These are phyloP conservation scores for Solanum paucissectum DNA, from an alignment of 257 asterid species.

Conservation along the genomic window DNA sequence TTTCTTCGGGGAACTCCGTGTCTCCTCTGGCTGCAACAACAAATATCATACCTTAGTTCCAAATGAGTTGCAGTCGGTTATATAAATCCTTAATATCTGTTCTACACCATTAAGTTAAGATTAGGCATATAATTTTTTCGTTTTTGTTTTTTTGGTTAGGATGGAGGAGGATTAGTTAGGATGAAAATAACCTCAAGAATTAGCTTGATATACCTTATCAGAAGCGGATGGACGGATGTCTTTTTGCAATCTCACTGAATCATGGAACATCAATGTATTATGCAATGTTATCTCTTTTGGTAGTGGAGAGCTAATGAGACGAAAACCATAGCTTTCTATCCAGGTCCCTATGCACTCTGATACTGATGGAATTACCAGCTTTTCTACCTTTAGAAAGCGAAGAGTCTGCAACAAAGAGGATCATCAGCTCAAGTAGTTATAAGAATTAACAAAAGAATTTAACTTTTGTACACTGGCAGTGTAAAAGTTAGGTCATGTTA, in stretches of 20 bases:
- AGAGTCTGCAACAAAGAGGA: conserved; percentile 23
- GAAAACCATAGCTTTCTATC: conserved; percentile 27
- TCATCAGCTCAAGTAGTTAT: not conserved
- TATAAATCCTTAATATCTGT: not conserved
- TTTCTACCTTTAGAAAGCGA: conserved; percentile 28
- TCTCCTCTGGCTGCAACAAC: not conserved
- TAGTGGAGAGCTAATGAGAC: conserved; percentile 2
- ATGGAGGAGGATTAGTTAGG: not conserved
- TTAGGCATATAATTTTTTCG: not conserved
- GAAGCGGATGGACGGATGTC: conserved; percentile 6
- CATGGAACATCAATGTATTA: conserved; percentile 41
- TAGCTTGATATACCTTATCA: not conserved
- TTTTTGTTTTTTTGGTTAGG: not conserved
- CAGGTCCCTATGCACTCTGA: conserved; percentile 16
- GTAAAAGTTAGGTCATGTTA: not conserved
- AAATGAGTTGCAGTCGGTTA: not conserved
- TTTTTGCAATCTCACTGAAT: conserved; percentile 35
- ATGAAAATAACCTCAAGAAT: not conserved
- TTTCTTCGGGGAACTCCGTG: not conserved
- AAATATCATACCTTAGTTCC: not conserved
- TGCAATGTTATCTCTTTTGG: conserved; percentile 20
- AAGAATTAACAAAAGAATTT: not conserved
- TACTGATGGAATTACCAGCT: conserved; percentile 38
- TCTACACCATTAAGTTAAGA: not conserved
- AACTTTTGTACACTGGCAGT: not conserved